Base-by-base conservation (phyloP, 129 eudicot genomes). In the Chrysanthemum seticuspe region DNA sequence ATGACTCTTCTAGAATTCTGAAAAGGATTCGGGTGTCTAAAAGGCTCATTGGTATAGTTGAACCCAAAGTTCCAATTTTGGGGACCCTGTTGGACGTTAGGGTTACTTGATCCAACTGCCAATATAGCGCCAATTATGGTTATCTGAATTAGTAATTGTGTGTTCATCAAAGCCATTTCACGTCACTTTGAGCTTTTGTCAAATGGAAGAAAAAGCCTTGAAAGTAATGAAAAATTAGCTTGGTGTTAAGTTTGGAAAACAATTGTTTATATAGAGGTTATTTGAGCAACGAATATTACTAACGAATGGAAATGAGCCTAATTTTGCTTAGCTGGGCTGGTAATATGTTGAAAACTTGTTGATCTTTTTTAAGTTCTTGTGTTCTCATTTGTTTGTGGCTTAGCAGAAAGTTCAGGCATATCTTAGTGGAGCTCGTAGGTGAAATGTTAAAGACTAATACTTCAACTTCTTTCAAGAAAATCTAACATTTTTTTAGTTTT, bases 271-370 rank as follows among this genome's bases (percentile, higher is more conserved):
- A 79, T 79, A 79, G 83, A 57, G 66, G 55, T 23, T 23, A 23
- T 0, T 60, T 27, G 49, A 19, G 54, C 25, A 31, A 16, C 27
- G 14, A 72, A 49, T 19, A 65, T 55, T 12, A 31, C 36, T 31
- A 31, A 31, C 2, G 55, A 72, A 27, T 73, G 74, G 83, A 60
- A 72, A 61, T 45, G 10, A 13, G 13, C 78, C 83, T 72, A 79
- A 79, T 67, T 65, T 66, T 13, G 53, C 69, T 50, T 59, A 11
- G 79, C 67, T 79, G 83, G 79, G 75, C 67, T 79, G 83, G 79
- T 73, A 15, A 48, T 49, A 52, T 69, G 63, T 19, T 16, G 57
- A 36, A 79, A 63, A 11, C 34, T 77, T 62, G 19, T 27, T 53
- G 5, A 68, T 25, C 65, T 53, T 48, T 13, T 47, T 29, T 40